Conservation (phyloP, 768 basidiomycete species). For the Tulasnella sp. region DNA sequence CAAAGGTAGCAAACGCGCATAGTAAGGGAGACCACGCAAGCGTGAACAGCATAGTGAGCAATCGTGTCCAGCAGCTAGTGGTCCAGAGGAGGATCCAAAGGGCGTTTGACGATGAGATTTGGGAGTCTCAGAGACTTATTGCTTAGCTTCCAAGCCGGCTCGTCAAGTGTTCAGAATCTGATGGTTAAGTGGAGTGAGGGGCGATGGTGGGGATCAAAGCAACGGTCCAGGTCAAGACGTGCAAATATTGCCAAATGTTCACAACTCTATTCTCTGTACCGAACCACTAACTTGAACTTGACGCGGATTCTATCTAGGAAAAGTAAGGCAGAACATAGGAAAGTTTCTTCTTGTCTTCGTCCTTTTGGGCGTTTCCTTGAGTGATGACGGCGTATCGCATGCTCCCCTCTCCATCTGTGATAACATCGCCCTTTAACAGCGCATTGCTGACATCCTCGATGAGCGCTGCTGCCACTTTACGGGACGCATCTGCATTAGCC, state of each 20-base stretch:
- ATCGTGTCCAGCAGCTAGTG: not conserved
- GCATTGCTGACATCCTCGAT: conserved; percentile 65
- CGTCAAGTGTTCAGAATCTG: not conserved
- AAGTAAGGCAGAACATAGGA: conserved; percentile 81
- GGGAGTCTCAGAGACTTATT: not conserved
- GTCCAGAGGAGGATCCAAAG: not conserved
- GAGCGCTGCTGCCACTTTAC: conserved; percentile 65
- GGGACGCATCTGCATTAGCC: conserved; percentile 81
- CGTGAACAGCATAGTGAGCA: not conserved
- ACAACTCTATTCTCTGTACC: not conserved
- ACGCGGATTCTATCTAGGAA: conserved; percentile 25
- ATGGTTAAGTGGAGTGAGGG: not conserved
- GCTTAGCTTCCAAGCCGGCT: not conserved
- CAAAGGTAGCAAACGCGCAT: not conserved
- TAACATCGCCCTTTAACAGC: conserved; percentile 52
- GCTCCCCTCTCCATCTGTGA: conserved; percentile 68
- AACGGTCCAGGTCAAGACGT: not conserved
- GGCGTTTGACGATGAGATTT: not conserved
- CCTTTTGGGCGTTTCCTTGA: conserved; percentile 45
- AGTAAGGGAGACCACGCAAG: not conserved
- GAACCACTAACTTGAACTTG: not conserved
- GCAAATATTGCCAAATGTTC: not conserved
- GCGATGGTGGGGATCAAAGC: not conserved
- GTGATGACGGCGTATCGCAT: conserved; percentile 90
- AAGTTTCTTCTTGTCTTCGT: conserved; percentile 64